A percentile compares a stretch with the other conserved stretches of the same genome.
Conservation (phyloP, 1,284 basidiomycete species). For the Rhizoctonia solani region DNA sequence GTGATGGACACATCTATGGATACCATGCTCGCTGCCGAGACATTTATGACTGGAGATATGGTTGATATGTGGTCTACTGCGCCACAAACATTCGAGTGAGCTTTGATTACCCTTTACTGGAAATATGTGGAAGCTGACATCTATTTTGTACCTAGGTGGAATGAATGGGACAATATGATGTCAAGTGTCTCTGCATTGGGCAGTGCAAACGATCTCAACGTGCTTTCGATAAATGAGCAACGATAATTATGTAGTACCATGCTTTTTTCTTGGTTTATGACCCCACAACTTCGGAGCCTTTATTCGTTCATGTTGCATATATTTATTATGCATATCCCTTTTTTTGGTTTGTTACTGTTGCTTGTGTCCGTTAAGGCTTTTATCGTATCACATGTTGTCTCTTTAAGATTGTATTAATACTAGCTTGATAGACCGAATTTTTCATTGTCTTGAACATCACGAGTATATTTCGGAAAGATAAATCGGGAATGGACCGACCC, state of each 20-base stretch:
- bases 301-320: neutral
- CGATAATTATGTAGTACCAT: neutral
- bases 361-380: no score
- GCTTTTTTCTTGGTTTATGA: neutral
- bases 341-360: neutral
- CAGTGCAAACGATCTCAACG: constrained; percentile 4
- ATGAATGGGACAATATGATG: constrained; percentile 31
- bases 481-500: neutral
- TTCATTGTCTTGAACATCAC: neutral
- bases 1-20: constrained; percentile 16
- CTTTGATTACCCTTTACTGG: neutral
- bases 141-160: constrained; percentile 3
- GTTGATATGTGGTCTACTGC: constrained; percentile 32
- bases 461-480: neutral
- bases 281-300: neutral
- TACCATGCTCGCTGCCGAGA: constrained; percentile 20
- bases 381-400: neutral
- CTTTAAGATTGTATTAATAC: constrained; percentile 19
- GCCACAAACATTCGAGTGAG: constrained; percentile 30
- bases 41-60: constrained; percentile 27
- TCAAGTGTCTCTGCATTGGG: constrained; percentile 23
- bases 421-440: constrained; percentile 5
- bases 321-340: neutral
- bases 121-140: neutral
- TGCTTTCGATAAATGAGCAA: constrained; percentile 7